phyloP scores from a whole-genome alignment of 345 rosid species.

The Eucalyptus tenuipes region DNA sequence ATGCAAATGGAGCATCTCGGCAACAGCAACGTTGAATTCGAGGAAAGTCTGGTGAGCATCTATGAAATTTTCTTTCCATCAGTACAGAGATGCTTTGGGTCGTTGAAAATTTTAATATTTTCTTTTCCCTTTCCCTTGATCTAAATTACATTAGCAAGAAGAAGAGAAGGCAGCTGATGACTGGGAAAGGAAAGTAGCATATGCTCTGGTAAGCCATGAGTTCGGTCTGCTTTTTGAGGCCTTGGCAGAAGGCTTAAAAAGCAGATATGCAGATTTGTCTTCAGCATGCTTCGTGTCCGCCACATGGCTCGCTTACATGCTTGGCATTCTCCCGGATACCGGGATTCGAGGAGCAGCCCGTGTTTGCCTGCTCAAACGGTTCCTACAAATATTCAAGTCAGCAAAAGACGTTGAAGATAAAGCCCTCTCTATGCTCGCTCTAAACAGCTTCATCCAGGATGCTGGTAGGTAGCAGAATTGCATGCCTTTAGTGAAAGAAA shows the following conservation, averaged over 20 bases:
- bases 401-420: conserved; percentile 38
- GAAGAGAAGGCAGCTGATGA: conserved; percentile 53
- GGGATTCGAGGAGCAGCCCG: conserved; percentile 58
- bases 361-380: conserved; percentile 47
- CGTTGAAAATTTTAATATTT: neutral
- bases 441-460: conserved; percentile 44
- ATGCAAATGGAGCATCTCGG: conserved; percentile 22
- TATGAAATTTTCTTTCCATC: neutral
- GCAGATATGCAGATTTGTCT: conserved; percentile 19
- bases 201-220: conserved; percentile 49
- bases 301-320: conserved; percentile 53
- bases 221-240: conserved; percentile 61
- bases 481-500: neutral
- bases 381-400: conserved; percentile 33
- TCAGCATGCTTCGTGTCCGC: conserved; percentile 47
- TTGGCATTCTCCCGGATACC: conserved; percentile 41
- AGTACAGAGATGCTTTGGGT: neutral
- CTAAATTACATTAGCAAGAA: conserved; percentile 10
- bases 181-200: conserved; percentile 57
- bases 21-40: conserved; percentile 16
- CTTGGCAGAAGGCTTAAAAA: conserved; percentile 50
- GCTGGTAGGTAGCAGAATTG: conserved; percentile 20
- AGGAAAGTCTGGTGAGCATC: conserved; percentile 35
- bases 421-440: conserved; percentile 50
- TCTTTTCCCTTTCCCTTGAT: neutral